phyloP scores from a whole-genome alignment of 2,329 filamentous ascomycete genomes.

The Monosporascus sp. region DNA sequence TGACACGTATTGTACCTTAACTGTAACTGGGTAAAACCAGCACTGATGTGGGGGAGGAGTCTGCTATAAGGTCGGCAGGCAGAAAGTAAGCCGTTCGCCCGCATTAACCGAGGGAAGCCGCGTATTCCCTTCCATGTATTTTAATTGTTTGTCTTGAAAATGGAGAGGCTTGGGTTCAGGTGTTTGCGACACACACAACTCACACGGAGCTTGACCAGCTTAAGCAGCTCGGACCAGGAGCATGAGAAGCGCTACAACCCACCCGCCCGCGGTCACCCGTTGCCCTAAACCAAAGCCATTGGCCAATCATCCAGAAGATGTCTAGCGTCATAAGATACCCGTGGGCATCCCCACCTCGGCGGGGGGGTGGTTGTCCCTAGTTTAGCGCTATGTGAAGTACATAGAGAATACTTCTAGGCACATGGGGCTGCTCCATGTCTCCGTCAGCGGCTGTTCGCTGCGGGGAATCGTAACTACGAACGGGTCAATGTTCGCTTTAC shows the following conservation, averaged over 20 bases:
- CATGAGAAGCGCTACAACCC: neutral
- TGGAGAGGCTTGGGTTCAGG: too few species aligned
- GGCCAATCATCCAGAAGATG: conserved; percentile 10
- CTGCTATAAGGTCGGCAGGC: neutral
- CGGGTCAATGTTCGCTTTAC: neutral
- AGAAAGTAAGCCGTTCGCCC: conserved; percentile 14
- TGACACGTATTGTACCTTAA: neutral
- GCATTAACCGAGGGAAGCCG: conserved; percentile 30
- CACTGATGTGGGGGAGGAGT: conserved; percentile 4
- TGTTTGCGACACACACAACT: too few species aligned
- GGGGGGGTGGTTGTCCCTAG: too few species aligned
- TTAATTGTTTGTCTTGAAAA: too few species aligned
- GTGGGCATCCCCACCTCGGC: too few species aligned
- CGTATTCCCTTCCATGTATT: neutral
- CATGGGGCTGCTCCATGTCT: neutral
- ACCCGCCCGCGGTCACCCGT: neutral
- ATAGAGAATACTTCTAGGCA: neutral
- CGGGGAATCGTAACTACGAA: neutral
- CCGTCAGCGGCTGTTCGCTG: neutral
- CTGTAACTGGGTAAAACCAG: neutral
- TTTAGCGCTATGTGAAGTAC: too few species aligned
- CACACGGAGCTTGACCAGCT: too few species aligned
- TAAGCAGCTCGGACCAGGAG: too few species aligned
- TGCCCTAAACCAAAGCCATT: conserved; percentile 2
- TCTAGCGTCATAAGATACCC: too few species aligned